Evolutionary conservation across 352 stramenopile species (phyloP).

Genomic region (Pythium insidiosum): DNA sequence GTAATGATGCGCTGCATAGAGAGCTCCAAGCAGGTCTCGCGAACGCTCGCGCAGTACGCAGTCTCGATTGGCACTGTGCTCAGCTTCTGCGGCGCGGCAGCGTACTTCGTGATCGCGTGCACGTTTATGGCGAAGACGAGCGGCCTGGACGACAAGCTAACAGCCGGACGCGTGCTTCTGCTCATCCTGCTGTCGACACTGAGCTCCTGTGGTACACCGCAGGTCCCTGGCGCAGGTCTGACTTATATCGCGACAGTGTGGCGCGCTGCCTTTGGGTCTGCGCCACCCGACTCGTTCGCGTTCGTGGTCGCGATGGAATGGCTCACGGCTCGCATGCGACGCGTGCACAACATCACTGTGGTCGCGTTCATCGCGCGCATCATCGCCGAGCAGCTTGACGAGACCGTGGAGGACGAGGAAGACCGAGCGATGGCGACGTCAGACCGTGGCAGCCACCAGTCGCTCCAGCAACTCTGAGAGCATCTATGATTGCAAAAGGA

Average conservation of each 20-base stretch:
- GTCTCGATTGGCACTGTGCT: constrained; percentile 43
- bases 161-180: constrained; percentile 24
- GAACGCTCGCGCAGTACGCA: constrained; percentile 52
- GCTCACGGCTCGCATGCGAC: constrained; percentile 42
- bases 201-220: constrained; percentile 44
- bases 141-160: constrained; percentile 27
- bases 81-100: constrained; percentile 36
- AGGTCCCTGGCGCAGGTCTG: constrained; percentile 20
- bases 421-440: constrained; percentile 20
- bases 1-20: constrained; percentile 59
- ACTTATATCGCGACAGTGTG: constrained; percentile 56
- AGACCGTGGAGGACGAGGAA: constrained; percentile 64
- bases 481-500: too few relatives aligned
- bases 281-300: constrained; percentile 30
- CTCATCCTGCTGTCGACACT: constrained; percentile 34
- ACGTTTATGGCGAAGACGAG: constrained; percentile 65
- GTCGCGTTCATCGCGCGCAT: constrained; percentile 59
- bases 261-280: constrained; percentile 27
- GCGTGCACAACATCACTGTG: constrained; percentile 54
- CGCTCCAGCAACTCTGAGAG: too few relatives aligned
- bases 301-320: constrained; percentile 42
- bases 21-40: constrained; percentile 47
- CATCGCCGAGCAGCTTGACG: constrained; percentile 60
- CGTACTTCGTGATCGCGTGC: constrained; percentile 40
- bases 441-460: neutral